A percentile compares a stretch with the other conserved stretches of the same genome.
phyloP scores from a whole-genome alignment of 169 alveolate genomes.

The Theileria parva region DNA sequence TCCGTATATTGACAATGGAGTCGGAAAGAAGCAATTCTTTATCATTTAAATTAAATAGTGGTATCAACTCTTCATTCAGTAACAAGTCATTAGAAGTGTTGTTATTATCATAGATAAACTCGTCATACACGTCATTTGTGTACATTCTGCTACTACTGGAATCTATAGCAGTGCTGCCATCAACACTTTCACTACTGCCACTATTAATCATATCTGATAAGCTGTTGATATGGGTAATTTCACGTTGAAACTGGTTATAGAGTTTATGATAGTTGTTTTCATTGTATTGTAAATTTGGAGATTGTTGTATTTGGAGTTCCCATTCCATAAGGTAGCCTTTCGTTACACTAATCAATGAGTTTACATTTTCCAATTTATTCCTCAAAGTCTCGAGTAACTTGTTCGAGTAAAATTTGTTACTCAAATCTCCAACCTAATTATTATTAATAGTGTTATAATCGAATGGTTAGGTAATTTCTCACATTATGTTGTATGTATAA shows the following conservation, averaged over 20 bases:
- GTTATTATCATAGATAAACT: not conserved
- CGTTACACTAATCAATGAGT: conserved; percentile 58
- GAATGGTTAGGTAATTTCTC: conserved; percentile 2
- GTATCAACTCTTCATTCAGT: conserved; percentile 12
- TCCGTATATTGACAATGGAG: conserved; percentile 38
- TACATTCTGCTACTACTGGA: not conserved
- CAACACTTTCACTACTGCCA: not conserved
- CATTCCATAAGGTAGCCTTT: conserved; percentile 62
- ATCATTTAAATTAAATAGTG: conserved; percentile 13
- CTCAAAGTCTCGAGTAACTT: conserved; percentile 42
- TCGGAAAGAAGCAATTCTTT: conserved; percentile 32
- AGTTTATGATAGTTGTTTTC: conserved; percentile 31
- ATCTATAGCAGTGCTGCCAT: conserved; percentile 18
- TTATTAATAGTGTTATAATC: not conserved
- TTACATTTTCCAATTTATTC: conserved; percentile 58
- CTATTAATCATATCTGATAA: conserved; percentile 37
- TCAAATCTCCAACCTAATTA: conserved; percentile 57
- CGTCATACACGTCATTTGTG: not conserved
- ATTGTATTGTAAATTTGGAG: conserved; percentile 32
- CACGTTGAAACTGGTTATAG: conserved; percentile 49
- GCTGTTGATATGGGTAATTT: conserved; percentile 30
- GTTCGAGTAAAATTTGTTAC: conserved; percentile 48
- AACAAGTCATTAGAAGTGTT: not conserved
- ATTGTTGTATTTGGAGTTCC: conserved; percentile 52
- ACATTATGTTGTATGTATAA: conserved; percentile 66